A percentile compares a stretch with the other conserved stretches of the same genome.
These are phyloP conservation scores for Candolleomyces aberdarensis DNA, from an alignment of 768 basidiomycete genomes.

Conservation along the genomic window DNA sequence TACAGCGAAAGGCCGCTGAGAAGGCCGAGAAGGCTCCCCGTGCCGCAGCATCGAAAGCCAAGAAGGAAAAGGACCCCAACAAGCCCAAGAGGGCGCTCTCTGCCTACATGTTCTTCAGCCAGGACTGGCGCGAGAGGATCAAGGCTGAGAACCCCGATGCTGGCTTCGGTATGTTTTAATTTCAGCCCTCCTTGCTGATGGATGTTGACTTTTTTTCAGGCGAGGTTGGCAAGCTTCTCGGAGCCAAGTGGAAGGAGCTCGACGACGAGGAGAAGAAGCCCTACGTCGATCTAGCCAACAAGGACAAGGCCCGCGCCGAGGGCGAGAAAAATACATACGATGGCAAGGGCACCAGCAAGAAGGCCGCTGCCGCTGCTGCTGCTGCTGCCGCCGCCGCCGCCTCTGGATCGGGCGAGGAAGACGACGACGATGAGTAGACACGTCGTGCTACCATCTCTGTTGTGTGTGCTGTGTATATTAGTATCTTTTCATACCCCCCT, in stretches of 20 bases:
- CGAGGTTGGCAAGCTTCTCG: conserved; percentile 92
- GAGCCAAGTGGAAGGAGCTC: conserved; percentile 96
- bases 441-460: too few relatives aligned
- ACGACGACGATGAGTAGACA: conserved; percentile 31
- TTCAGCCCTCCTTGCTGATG: conserved; percentile 4
- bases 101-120: conserved; percentile 98
- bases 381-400: not conserved
- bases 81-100: conserved; percentile 91
- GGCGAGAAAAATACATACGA: conserved; percentile 65
- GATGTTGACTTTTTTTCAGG: conserved; percentile 39
- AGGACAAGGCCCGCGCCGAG: conserved; percentile 86
- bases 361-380: conserved; percentile 1
- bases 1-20: conserved; percentile 72
- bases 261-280: conserved; percentile 93
- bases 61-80: conserved; percentile 75
- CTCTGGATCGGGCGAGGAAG: conserved; percentile 29
- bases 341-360: conserved; percentile 9
- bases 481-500: not conserved
- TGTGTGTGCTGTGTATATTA: not conserved
- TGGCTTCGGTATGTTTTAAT: conserved; percentile 67
- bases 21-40: conserved; percentile 57
- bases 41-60: conserved; percentile 29
- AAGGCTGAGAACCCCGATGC: conserved; percentile 96
- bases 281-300: conserved; percentile 81
- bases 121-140: conserved; percentile 94